Conservation (phyloP, 2,329 filamentous ascomycete genomes). For the Trichoderma sp. region DNA sequence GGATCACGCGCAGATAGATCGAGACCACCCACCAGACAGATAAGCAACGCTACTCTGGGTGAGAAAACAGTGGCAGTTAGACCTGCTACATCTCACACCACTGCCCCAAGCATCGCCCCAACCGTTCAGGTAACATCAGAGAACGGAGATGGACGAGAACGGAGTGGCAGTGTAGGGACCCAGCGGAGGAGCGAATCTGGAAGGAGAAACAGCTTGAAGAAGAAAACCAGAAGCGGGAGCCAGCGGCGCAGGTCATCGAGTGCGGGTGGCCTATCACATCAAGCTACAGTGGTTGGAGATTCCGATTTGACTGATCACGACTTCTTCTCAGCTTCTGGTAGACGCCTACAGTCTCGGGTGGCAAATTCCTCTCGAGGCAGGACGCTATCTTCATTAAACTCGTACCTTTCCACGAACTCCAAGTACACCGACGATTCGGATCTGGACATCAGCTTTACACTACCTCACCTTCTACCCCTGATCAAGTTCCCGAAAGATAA, state of each 20-base stretch:
- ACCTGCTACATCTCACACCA: slow-evolving; percentile 48
- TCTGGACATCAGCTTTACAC: slow-evolving; percentile 45
- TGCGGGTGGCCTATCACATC: slow-evolving; percentile 41
- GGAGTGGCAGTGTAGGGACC: slow-evolving; percentile 37
- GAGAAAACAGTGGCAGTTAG: slow-evolving; percentile 39
- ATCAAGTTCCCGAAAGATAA: slow-evolving; percentile 58
- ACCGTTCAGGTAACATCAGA: slow-evolving; percentile 76
- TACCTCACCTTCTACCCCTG: slow-evolving; percentile 50
- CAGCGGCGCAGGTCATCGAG: slow-evolving; percentile 49
- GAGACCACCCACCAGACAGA: slow-evolving; percentile 44
- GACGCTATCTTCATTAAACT: slow-evolving; percentile 48
- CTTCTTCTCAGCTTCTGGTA: slow-evolving; percentile 47
- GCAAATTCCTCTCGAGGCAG: slow-evolving; percentile 47
- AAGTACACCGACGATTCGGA: slow-evolving; percentile 45
- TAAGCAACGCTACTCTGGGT: slow-evolving; percentile 37
- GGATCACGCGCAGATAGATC: slow-evolving; percentile 55
- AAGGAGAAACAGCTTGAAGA: slow-evolving; percentile 55
- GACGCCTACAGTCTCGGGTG: slow-evolving; percentile 39
- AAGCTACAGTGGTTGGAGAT: slow-evolving; percentile 52
- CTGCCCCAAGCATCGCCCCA: slow-evolving; percentile 49
- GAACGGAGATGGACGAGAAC: slow-evolving; percentile 44
- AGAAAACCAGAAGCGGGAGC: slow-evolving; percentile 53
- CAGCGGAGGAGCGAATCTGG: slow-evolving; percentile 48
- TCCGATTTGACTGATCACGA: slow-evolving; percentile 47
- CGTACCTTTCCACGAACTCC: slow-evolving; percentile 45